These are phyloP conservation scores for Aegilops tauschii DNA, from an alignment of 176 grass and related monocot genomes.

Conservation along the genomic window DNA sequence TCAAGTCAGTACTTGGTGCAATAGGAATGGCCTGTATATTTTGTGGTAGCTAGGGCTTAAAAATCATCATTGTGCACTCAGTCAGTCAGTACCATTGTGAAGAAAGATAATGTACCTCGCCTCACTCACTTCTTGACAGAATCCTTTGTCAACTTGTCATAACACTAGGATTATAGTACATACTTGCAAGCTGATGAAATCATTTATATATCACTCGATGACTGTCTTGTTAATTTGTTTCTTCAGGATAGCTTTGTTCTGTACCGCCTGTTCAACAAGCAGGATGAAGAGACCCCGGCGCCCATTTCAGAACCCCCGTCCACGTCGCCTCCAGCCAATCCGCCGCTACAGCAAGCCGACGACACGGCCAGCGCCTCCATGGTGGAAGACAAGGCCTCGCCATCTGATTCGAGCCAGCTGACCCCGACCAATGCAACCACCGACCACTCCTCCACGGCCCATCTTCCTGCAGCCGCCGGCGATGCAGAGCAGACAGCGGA, in stretches of 20 bases:
- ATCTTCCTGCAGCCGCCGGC: neutral
- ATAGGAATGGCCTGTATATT: too few species aligned
- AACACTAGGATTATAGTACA: neutral
- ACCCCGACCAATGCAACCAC: neutral
- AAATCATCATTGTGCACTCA: too few species aligned
- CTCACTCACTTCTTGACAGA: neutral
- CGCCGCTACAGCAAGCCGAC: neutral
- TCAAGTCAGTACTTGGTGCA: too few species aligned
- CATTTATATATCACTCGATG: neutral
- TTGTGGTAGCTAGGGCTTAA: too few species aligned
- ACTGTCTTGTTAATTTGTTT: neutral
- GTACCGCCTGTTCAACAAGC: slow-evolving; percentile 64
- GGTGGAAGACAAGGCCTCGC: neutral
- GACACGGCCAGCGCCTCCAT: neutral
- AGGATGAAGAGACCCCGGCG: slow-evolving; percentile 36
- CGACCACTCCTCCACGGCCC: neutral
- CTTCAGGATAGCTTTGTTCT: slow-evolving; percentile 64
- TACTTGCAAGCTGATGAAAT: neutral
- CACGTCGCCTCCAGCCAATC: slow-evolving; percentile 24
- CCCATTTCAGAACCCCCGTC: slow-evolving; percentile 16
- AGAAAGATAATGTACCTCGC: neutral
- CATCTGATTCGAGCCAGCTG: neutral
- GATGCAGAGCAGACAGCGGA: neutral
- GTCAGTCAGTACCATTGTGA: too few species aligned
- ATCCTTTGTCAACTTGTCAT: neutral